Base-by-base conservation (phyloP, 2,329 filamentous ascomycete species). In the Neospermospora avenae region DNA sequence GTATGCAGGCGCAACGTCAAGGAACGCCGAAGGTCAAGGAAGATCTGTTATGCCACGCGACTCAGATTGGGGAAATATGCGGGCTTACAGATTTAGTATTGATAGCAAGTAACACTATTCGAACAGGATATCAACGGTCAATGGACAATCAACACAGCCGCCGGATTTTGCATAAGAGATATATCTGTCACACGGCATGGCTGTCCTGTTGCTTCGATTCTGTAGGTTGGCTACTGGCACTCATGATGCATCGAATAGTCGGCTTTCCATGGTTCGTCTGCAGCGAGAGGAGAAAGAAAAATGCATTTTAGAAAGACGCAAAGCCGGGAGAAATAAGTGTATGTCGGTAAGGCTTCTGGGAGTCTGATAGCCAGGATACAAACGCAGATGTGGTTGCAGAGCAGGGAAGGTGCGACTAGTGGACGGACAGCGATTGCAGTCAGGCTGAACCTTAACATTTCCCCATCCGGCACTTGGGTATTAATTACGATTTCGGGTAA, bases 171-270 rank as follows among this genome's bases (percentile, higher is more conserved):
- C 46, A 53, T n/a, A 31, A 39, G 59, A 35, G 37, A 49, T 31
- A 31, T 59, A 13, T 41, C 37, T 39, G 65, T 65, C 44, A 63
- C 60, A 65, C 65, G 48, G 63, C 65, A 67, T 67, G 65, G 60
- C 59, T 65, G 49, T 63, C 39, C 28, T 31, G 28, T 31, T 31
- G 28, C 28, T 41, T 41, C 62, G 61, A 63, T 63, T 58, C 55
- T 61, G 61, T 60, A 55, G 60, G 63, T 24, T 58, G 39, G 57
- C 62, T 55, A 59, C 52, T 54, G 28, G 60, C 45, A 55, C 54
- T 28, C 28, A 49, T 49, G 44, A 63, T 62, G 65, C 57, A 64
- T 11, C 22, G n/a, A 20, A 16, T 18, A 54, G 24, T 20, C 31
- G 39, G 10, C 42, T 56, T 13, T 45, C 37, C 39, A 28, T 25